A percentile compares a stretch with the other conserved stretches of the same genome.
phyloP scores from a whole-genome alignment of 345 rosid species.

The Euphorbia lathyris region DNA sequence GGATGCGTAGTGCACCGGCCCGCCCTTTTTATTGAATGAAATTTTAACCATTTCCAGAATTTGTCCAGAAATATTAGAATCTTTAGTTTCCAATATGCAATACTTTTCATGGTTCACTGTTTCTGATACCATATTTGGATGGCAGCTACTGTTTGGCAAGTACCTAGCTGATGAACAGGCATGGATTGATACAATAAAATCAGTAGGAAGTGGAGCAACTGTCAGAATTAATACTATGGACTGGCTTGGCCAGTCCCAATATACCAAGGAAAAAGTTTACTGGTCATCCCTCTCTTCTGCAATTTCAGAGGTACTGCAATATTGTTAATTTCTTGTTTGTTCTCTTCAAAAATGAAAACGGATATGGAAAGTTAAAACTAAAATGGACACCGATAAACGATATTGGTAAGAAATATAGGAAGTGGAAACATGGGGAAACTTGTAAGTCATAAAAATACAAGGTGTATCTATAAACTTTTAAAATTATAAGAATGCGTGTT shows the following conservation, averaged over 20 bases:
- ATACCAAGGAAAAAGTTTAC: constrained; percentile 43
- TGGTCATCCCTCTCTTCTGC: constrained; percentile 81
- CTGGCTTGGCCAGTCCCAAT: constrained; percentile 95
- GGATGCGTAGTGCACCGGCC: too few relatives aligned
- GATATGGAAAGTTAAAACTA: not conserved
- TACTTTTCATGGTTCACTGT: constrained; percentile 4
- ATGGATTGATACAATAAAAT: constrained; percentile 79
- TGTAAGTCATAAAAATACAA: too few relatives aligned
- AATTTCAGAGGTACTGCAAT: constrained; percentile 57
- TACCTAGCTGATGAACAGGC: constrained; percentile 76
- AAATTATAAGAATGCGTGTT: too few relatives aligned
- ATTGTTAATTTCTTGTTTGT: not conserved
- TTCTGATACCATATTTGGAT: constrained; percentile 16
- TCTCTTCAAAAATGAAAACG: not conserved
- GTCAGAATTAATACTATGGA: constrained; percentile 84
- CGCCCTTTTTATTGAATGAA: too few relatives aligned
- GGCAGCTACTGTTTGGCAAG: constrained; percentile 69
- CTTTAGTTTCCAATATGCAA: not conserved
- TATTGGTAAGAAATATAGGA: too few relatives aligned
- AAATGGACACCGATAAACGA: too few relatives aligned
- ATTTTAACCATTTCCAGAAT: too few relatives aligned
- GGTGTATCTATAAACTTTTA: too few relatives aligned
- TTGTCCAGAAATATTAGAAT: too few relatives aligned
- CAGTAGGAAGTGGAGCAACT: constrained; percentile 52
- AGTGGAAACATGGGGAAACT: too few relatives aligned